Conservation (phyloP, 305 asterid genomes). For the Striga hermonthica region DNA sequence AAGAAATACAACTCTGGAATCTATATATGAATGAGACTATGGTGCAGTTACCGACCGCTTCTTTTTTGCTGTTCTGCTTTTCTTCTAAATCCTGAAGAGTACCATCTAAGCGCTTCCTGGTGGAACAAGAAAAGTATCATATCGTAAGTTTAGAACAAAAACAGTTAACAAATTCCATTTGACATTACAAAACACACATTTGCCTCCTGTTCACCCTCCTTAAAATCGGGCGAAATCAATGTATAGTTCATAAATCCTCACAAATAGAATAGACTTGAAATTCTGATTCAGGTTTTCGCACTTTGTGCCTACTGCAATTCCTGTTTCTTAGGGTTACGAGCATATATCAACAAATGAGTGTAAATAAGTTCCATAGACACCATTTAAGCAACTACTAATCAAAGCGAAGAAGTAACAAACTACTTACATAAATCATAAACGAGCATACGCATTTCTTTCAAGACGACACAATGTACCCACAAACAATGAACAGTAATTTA, state of each 20-base stretch:
- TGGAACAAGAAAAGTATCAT: constrained; percentile 26
- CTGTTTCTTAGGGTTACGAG: no score
- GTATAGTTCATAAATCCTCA: neutral
- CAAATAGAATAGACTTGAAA: neutral
- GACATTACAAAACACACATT: no score
- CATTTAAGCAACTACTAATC: constrained; percentile 13
- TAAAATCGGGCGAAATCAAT: constrained; percentile 9
- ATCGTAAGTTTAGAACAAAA: neutral
- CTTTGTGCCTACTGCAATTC: neutral
- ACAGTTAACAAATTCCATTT: constrained; percentile 6
- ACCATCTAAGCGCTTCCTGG: constrained; percentile 84
- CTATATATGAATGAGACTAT: neutral
- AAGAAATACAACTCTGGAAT: neutral
- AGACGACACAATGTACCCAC: neutral
- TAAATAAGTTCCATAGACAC: neutral
- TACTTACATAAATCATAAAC: constrained; percentile 1
- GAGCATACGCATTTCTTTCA: constrained; percentile 6
- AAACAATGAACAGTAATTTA: constrained; percentile 16
- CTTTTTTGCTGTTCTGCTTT: constrained; percentile 89
- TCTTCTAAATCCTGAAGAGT: constrained; percentile 91
- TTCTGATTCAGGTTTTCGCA: neutral
- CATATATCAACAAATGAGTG: constrained; percentile 6
- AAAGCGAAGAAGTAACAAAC: constrained; percentile 7
- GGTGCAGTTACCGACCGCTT: constrained; percentile 57
- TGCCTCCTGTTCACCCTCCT: no score